Base-by-base conservation (phyloP, 1,139 yeast genomes). In the Suhomyces bokatorum region DNA sequence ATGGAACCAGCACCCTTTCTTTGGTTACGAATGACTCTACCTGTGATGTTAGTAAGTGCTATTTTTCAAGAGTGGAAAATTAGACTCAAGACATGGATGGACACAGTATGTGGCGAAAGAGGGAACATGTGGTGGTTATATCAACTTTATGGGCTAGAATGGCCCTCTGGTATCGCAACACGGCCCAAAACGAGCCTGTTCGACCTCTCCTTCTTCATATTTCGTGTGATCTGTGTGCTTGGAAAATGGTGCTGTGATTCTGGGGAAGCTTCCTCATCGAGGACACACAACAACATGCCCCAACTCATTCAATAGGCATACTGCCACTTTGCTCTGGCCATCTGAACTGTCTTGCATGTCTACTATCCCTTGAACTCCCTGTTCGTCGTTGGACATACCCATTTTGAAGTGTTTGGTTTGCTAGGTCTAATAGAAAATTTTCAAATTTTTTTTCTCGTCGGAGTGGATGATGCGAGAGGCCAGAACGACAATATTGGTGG, bases 1-100 rank as follows among this genome's bases (percentile, higher is more conserved):
- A 95, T 90, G 72, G 98, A 91, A 74, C 99, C 99, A 80, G 97
- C 98, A 86, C 98, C 98, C 83, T 95, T 95, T 89, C 99, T 91
- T 87, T 95, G 99, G 86, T 95, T 93, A 83, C 99, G 96, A 84
- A 95, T 95, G 81, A 95, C 99, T 87, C 99, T 93, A 88, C 99
- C 98, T 86, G 72, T 70, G 36, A 22, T 44, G 55, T 53, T 54
- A 52, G 56, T 54, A 47, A 20, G 93, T 98, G 78, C 93, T 81
- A 78, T 93, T 93, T 78, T 26, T 87, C 28, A 20, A 22, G 20
- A 12, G n/a, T 32, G 24, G 27, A 17, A 17, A 17, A 6, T 32
- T 11, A 15, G 14, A 16, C 35, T 20, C 4, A 20, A 7, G 24
- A 7, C 24, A 20, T 28, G 6, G 30, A 13, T 11, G n/a, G 7